phyloP scores from a whole-genome alignment of 495 filamentous ascomycete species.

The Daldinia bambusicola region DNA sequence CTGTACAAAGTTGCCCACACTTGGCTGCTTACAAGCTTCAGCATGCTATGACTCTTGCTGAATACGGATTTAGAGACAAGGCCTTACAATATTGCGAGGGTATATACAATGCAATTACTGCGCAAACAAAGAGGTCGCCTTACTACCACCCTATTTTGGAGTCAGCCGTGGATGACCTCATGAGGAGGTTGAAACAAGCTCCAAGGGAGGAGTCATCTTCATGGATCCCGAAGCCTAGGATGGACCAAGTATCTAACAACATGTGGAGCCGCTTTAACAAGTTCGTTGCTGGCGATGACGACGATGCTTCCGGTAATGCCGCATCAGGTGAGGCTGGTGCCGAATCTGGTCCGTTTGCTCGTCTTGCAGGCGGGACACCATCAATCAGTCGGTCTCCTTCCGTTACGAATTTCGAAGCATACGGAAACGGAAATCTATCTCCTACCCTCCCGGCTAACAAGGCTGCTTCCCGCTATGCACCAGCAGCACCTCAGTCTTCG shows the following conservation, averaged over 20 bases:
- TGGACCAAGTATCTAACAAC: conserved; percentile 89
- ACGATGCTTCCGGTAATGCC: conserved; percentile 66
- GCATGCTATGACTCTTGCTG: conserved; percentile 83
- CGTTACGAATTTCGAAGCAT: conserved; percentile 77
- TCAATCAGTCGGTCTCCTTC: conserved; percentile 85
- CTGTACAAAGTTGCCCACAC: conserved; percentile 75
- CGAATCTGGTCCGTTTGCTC: conserved; percentile 82
- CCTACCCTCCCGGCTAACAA: conserved; percentile 49
- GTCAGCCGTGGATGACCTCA: conserved; percentile 81
- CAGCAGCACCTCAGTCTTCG: conserved; percentile 44
- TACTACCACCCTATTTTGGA: conserved; percentile 84
- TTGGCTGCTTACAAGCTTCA: conserved; percentile 88
- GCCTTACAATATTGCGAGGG: conserved; percentile 92
- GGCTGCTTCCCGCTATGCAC: conserved; percentile 46
- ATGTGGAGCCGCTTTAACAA: conserved; percentile 93
- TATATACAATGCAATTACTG: conserved; percentile 79
- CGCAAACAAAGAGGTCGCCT: conserved; percentile 81
- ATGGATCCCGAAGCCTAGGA: conserved; percentile 93
- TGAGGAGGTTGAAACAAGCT: conserved; percentile 81
- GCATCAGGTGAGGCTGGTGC: conserved; percentile 65
- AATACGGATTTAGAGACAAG: conserved; percentile 81
- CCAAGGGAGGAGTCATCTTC: conserved; percentile 73
- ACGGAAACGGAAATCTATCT: conserved; percentile 49
- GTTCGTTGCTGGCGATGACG: conserved; percentile 93
- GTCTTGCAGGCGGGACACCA: conserved; percentile 79